Evolutionary conservation across 306 rosid genomes (phyloP).

Genomic region (Gastrolobium bilobum): DNA sequence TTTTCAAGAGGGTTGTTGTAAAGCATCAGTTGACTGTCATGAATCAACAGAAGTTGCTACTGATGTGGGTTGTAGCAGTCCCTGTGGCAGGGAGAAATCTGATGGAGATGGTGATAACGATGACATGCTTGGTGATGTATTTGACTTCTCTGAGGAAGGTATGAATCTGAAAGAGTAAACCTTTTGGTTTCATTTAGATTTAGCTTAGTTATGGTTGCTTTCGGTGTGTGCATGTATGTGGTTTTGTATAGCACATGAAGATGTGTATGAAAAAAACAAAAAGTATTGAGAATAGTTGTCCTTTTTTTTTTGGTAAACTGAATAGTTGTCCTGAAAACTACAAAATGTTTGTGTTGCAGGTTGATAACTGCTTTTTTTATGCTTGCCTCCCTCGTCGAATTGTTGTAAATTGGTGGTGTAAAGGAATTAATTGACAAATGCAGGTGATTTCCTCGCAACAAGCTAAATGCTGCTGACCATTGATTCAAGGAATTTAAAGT

Average conservation of each 20-base stretch:
- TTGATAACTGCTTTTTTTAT: constrained; percentile 51
- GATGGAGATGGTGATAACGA: constrained; percentile 81
- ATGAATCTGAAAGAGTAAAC: constrained; percentile 38
- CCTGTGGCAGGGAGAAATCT: constrained; percentile 76
- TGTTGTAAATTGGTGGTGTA: constrained; percentile 55
- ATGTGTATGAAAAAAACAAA: constrained; percentile 7
- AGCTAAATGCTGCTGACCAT: constrained; percentile 71
- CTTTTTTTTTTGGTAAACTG: neutral
- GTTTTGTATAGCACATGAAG: neutral
- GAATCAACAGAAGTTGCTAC: constrained; percentile 67
- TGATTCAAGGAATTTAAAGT: constrained; percentile 68
- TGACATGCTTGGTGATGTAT: constrained; percentile 86
- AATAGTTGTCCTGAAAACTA: constrained; percentile 43
- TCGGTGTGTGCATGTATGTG: neutral
- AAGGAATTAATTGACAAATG: constrained; percentile 61
- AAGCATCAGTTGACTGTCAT: constrained; percentile 64
- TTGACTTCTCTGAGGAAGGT: constrained; percentile 96
- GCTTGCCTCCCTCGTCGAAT: constrained; percentile 53
- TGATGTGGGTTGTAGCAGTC: constrained; percentile 76
- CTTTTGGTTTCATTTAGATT: constrained; percentile 35
- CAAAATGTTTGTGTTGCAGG: constrained; percentile 66
- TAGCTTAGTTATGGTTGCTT: constrained; percentile 17
- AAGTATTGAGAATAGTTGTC: constrained; percentile 13
- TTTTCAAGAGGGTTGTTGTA: constrained; percentile 87
- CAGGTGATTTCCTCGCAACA: constrained; percentile 60